A percentile compares a stretch with the other conserved stretches of the same genome.
Conservation (phyloP, 371 early-diverging fungal species). For the Saksenaea vasiformis region DNA sequence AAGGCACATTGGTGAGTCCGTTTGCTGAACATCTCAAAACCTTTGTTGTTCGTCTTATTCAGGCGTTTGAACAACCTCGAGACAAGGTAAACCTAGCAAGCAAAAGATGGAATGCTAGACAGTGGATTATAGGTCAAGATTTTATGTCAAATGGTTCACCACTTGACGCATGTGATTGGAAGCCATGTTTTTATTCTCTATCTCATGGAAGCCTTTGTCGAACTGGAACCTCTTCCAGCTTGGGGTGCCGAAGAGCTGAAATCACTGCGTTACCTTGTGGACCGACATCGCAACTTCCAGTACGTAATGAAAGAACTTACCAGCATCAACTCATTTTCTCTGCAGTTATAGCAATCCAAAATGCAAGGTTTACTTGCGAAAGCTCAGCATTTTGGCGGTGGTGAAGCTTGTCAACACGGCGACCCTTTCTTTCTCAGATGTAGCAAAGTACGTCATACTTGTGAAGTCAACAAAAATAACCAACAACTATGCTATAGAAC, state of each 20-base stretch:
- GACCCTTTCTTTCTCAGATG: constrained; percentile 41
- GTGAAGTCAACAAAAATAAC: neutral
- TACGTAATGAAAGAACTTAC: constrained; percentile 14
- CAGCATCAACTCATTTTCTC: neutral
- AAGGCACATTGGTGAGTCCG: constrained; percentile 46
- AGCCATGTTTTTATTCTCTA: constrained; percentile 43
- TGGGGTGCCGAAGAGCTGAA: constrained; percentile 53
- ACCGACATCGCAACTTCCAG: constrained; percentile 48
- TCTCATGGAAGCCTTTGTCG: constrained; percentile 39
- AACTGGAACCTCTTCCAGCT: constrained; percentile 21
- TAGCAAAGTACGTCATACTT: constrained; percentile 38
- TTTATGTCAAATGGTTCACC: constrained; percentile 42
- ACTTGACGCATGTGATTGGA: constrained; percentile 39
- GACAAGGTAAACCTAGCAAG: constrained; percentile 22
- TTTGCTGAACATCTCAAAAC: constrained; percentile 42
- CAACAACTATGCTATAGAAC: constrained; percentile 20
- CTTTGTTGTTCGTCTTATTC: constrained; percentile 26
- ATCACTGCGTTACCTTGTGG: constrained; percentile 40
- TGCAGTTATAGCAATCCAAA: constrained; percentile 22
- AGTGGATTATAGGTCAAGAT: constrained; percentile 17
- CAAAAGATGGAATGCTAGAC: neutral
- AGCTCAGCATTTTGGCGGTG: constrained; percentile 30
- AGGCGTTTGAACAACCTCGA: constrained; percentile 17
- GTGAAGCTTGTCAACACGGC: constrained; percentile 23
- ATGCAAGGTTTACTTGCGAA: constrained; percentile 37